Conservation (phyloP, 192 early-diverging fungal genomes). For the Linnemannia elongata region DNA sequence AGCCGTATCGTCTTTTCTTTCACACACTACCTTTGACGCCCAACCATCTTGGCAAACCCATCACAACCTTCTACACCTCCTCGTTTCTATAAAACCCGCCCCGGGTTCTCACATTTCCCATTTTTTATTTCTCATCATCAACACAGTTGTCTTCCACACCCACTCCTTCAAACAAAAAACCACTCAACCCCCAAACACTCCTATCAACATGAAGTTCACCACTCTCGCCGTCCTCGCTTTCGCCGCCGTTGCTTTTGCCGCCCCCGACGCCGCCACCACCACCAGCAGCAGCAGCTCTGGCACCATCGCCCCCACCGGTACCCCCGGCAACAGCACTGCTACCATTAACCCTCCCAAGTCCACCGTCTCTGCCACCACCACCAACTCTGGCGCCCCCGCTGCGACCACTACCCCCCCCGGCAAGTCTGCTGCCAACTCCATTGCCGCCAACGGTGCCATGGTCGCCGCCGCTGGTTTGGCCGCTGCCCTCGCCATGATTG, state of each 20-base stretch:
- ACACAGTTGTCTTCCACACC: conserved; percentile 5
- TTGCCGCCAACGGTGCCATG: conserved; percentile 10
- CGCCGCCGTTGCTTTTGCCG: conserved; percentile 6
- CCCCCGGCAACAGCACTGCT: background rate
- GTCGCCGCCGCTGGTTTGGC: conserved; percentile 1
- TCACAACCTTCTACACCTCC: background rate
- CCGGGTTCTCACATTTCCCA: background rate
- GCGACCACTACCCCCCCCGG: background rate
- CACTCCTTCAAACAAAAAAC: background rate
- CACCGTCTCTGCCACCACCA: background rate
- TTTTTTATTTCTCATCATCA: background rate
- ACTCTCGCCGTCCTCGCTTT: background rate
- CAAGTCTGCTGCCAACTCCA: background rate
- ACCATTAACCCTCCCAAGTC: background rate
- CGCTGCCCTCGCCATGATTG: conserved; percentile 12
- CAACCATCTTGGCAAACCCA: background rate
- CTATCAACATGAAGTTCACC: conserved; percentile 19
- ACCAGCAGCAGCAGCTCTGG: too few species aligned
- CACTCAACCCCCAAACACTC: background rate
- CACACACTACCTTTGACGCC: background rate
- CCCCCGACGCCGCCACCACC: background rate
- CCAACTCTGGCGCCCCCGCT: background rate
- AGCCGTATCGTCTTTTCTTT: background rate
- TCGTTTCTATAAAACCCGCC: background rate
- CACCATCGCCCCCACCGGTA: background rate